Conservation (phyloP, 805 yeast genomes). For the Yarrowia hollandica region DNA sequence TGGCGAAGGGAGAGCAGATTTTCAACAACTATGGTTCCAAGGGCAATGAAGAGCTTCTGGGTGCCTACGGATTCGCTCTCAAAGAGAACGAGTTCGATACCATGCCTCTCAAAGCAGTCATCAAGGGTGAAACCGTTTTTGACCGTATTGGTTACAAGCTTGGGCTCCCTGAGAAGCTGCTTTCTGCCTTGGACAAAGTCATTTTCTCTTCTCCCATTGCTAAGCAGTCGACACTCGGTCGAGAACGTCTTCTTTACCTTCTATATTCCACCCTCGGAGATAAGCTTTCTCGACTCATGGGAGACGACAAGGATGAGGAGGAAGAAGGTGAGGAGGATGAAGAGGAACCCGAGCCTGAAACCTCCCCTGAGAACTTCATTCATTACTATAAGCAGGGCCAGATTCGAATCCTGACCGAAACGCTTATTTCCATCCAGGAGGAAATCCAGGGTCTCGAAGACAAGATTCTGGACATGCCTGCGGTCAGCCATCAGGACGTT, state of each 20-base stretch:
- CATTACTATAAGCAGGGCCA: slow-evolving; percentile 26
- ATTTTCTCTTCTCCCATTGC: slow-evolving; percentile 17
- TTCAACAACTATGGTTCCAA: slow-evolving; percentile 86
- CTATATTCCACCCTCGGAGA: slow-evolving; percentile 21
- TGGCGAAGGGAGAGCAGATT: slow-evolving; percentile 50
- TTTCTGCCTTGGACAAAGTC: slow-evolving; percentile 16
- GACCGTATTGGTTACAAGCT: slow-evolving; percentile 25
- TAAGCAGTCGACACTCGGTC: slow-evolving; percentile 15
- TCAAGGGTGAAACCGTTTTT: slow-evolving; percentile 14
- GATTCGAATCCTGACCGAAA: slow-evolving; percentile 20
- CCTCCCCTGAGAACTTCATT: slow-evolving; percentile 15
- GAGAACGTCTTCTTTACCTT: slow-evolving; percentile 19
- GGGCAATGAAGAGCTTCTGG: slow-evolving; percentile 76
- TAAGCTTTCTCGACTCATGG: slow-evolving; percentile 23
- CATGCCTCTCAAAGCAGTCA: slow-evolving; percentile 55
- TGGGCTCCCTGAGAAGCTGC: slow-evolving; percentile 21
- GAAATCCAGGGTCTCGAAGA: slow-evolving; percentile 3
- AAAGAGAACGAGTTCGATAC: slow-evolving; percentile 56
- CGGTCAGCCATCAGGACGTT: slow-evolving; percentile 10
- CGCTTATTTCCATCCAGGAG: slow-evolving; percentile 14
- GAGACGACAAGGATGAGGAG: slow-evolving; percentile 13
- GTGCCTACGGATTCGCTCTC: slow-evolving; percentile 79
- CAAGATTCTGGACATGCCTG: slow-evolving; percentile 1
- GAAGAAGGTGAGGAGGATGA: slow-evolving; percentile 6
- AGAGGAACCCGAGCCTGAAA: slow-evolving; percentile 3